Conservation (phyloP, 83 land plant genomes). For the Isoetes engelmannii region DNA sequence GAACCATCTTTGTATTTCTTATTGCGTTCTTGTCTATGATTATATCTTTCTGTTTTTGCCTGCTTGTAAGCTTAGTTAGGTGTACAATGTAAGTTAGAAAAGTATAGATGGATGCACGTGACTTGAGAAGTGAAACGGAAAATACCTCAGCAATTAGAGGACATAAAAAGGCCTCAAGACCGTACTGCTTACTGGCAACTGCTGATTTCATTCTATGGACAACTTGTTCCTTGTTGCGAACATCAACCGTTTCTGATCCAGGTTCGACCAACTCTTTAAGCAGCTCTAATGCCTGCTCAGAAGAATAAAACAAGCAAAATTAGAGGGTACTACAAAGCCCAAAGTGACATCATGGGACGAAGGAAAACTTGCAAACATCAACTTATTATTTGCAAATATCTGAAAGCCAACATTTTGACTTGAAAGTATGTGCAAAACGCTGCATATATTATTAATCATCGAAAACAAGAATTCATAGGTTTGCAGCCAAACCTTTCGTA, state of each 20-base stretch:
- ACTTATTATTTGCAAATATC: neutral
- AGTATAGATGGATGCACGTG: too few relatives aligned
- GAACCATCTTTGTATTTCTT: neutral
- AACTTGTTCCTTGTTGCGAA: conserved; percentile 75
- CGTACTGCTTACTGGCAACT: conserved; percentile 98
- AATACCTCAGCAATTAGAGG: conserved; percentile 85
- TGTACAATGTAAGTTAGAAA: too few relatives aligned
- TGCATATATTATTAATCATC: conserved; percentile 1
- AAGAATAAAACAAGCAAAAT: conserved; percentile 1
- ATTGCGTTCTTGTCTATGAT: neutral
- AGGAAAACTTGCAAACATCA: neutral
- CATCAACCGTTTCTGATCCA: conserved; percentile 88
- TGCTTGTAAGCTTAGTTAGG: neutral
- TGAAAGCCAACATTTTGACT: neutral
- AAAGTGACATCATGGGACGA: neutral
- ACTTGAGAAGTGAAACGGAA: too few relatives aligned
- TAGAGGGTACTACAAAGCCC: neutral
- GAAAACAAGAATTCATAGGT: neutral
- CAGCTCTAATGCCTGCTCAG: conserved; percentile 49
- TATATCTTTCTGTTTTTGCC: neutral
- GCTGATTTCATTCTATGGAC: conserved; percentile 73
- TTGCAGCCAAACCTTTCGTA: conserved; percentile 38
- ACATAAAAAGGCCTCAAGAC: conserved; percentile 72
- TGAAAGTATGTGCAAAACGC: neutral
- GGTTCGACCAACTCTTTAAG: conserved; percentile 60